These are phyloP conservation scores for Diacronema lutheri DNA, from an alignment of 78 protist species.

Conservation along the genomic window DNA sequence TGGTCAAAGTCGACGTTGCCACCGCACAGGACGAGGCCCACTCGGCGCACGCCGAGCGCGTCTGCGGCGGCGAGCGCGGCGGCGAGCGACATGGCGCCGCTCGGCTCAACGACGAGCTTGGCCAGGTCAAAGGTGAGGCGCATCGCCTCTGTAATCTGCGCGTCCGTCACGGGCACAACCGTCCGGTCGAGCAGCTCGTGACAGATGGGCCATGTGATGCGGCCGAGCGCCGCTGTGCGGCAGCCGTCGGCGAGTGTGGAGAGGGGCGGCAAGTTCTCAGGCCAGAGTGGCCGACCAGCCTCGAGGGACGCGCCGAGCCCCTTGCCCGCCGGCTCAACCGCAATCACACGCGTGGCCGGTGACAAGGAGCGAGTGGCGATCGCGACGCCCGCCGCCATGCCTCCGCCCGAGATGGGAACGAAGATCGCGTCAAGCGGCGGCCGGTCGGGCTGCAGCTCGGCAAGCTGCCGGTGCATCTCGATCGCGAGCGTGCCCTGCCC, in stretches of 20 bases:
- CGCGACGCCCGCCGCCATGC: conserved; percentile 56
- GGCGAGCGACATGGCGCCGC: conserved; percentile 69
- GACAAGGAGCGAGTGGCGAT: conserved; percentile 37
- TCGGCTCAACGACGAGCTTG: conserved; percentile 75
- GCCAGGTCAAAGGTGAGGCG: conserved; percentile 61
- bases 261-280: conserved; percentile 22
- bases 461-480: conserved; percentile 57
- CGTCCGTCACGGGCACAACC: conserved; percentile 58
- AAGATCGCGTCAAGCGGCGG: conserved; percentile 64
- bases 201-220: conserved; percentile 28
- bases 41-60: not conserved
- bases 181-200: not conserved
- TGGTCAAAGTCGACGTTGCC: conserved; percentile 56
- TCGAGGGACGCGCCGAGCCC: conserved; percentile 7
- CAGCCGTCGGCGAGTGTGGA: conserved; percentile 76
- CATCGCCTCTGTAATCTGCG: conserved; percentile 60
- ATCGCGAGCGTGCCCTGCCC: conserved; percentile 84
- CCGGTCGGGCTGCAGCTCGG: not conserved
- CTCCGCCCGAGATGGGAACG: conserved; percentile 81
- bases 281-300: conserved; percentile 52
- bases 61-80: conserved; percentile 35
- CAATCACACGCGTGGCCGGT: conserved; percentile 62
- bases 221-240: conserved; percentile 54
- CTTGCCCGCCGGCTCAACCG: conserved; percentile 72
- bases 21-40: conserved; percentile 56